Conservation (phyloP, 441 rosid genomes). For the Daphne laureola region DNA sequence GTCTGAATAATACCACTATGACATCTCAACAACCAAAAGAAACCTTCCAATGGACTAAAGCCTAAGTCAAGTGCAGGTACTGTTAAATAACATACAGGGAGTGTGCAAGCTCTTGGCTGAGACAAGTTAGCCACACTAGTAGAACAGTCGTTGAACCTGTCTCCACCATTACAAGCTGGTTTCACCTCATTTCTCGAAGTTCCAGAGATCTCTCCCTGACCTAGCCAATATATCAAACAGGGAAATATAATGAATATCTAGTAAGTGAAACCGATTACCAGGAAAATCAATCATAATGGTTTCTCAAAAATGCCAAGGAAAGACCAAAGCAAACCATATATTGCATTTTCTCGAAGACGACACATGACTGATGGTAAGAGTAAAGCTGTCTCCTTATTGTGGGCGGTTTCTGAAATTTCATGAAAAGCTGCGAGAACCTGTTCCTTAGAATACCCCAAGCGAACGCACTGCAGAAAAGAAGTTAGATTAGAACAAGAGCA, state of each 20-base stretch:
- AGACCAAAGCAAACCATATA: constrained; percentile 32
- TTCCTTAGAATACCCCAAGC: constrained; percentile 65
- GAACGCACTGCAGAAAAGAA: constrained; percentile 35
- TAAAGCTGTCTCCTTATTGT: constrained; percentile 42
- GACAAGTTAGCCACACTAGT: constrained; percentile 19
- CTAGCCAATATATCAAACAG: constrained; percentile 26
- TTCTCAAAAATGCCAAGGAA: constrained; percentile 9
- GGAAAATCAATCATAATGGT: too few species aligned
- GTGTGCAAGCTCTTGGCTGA: constrained; percentile 54
- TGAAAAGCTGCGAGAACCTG: constrained; percentile 43
- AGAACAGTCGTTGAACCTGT: constrained; percentile 22
- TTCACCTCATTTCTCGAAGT: constrained; percentile 23
- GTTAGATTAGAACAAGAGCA: constrained; percentile 10
- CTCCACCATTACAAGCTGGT: constrained; percentile 25
- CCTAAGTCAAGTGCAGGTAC: not conserved
- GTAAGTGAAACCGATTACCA: too few species aligned
- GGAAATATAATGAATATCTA: not conserved
- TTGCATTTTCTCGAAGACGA: constrained; percentile 59
- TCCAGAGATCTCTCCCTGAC: constrained; percentile 33
- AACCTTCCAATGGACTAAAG: too few species aligned
- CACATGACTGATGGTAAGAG: constrained; percentile 65
- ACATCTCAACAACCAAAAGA: too few species aligned
- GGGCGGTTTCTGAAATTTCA: constrained; percentile 57
- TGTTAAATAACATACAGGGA: constrained; percentile 48
- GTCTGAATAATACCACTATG: too few species aligned